phyloP scores from a whole-genome alignment of 352 stramenopile species.

The Phytophthora litchii region DNA sequence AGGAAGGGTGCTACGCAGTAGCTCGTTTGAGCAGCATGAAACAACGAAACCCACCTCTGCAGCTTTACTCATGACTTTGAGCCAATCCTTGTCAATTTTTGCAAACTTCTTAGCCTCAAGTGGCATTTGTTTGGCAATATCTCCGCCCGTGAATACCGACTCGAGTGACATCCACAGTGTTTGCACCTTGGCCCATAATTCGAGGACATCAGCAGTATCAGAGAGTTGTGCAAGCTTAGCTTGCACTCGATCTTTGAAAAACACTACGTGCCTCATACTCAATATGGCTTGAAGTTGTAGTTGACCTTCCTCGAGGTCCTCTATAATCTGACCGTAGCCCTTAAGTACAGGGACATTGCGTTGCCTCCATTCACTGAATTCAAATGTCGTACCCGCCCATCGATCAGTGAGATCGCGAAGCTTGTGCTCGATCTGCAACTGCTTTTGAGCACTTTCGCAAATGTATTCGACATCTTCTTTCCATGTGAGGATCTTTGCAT shows the following conservation, averaged over 20 bases:
- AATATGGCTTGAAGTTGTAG: constrained; percentile 89
- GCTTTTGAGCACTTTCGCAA: constrained; percentile 91
- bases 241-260: constrained; percentile 86
- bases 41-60: constrained; percentile 82
- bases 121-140: constrained; percentile 94
- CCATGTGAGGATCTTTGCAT: constrained; percentile 74
- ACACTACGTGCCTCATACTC: constrained; percentile 89
- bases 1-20: constrained; percentile 83
- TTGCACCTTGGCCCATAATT: constrained; percentile 93
- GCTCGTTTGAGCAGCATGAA: constrained; percentile 81
- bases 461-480: constrained; percentile 89
- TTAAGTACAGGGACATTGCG: constrained; percentile 75
- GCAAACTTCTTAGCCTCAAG: constrained; percentile 92
- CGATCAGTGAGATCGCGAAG: constrained; percentile 87
- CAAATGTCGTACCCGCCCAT: constrained; percentile 79
- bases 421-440: constrained; percentile 90
- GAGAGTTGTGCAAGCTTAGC: constrained; percentile 82
- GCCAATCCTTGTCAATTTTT: constrained; percentile 93
- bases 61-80: constrained; percentile 90
- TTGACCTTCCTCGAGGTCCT: constrained; percentile 91
- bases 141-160: constrained; percentile 91
- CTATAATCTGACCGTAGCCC: constrained; percentile 82
- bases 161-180: constrained; percentile 91
- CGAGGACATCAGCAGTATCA: constrained; percentile 88
- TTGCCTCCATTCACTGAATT: constrained; percentile 89